Percentiles rank a stretch among this genome's conserved stretches.
Evolutionary conservation across 805 yeast genomes (phyloP).

Genomic region (Millerozyma acaciae): DNA sequence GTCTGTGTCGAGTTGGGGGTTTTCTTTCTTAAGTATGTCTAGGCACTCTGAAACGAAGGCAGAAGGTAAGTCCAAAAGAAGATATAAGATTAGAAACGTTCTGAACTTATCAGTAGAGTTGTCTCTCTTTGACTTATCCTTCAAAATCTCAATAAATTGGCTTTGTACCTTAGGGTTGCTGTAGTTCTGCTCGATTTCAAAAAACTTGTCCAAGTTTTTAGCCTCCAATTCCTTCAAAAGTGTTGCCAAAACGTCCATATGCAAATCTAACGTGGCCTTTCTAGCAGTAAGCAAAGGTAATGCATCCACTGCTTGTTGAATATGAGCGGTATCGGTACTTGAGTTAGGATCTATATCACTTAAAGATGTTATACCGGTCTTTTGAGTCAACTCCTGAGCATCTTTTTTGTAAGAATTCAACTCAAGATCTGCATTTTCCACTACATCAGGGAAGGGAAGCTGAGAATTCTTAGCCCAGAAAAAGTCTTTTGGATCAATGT

Average conservation of each 20-base stretch:
- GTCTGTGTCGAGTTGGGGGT: constrained; percentile 51
- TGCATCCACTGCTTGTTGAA: constrained; percentile 84
- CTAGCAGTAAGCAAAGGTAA: constrained; percentile 89
- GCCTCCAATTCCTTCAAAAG: constrained; percentile 78
- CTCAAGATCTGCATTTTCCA: constrained; percentile 88
- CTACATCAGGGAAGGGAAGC: constrained; percentile 97
- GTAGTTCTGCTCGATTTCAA: constrained; percentile 88
- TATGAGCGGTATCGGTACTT: constrained; percentile 57
- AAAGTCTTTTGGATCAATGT: constrained; percentile 88
- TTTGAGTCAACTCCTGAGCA: constrained; percentile 79
- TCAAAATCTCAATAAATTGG: constrained; percentile 58
- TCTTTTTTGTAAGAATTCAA: constrained; percentile 77
- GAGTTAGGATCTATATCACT: constrained; percentile 64
- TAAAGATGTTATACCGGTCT: constrained; percentile 67
- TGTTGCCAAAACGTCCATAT: constrained; percentile 90
- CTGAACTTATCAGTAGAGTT: constrained; percentile 78
- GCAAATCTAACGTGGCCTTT: constrained; percentile 88
- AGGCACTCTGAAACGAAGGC: constrained; percentile 53
- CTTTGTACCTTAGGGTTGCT: constrained; percentile 55
- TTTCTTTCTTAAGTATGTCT: constrained; percentile 48
- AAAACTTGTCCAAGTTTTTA: constrained; percentile 84
- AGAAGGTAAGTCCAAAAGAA: constrained; percentile 42
- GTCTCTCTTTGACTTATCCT: constrained; percentile 50
- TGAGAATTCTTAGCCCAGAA: constrained; percentile 86
- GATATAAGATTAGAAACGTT: constrained; percentile 76